phyloP scores from a whole-genome alignment of 768 basidiomycete species.

The Favolaschia claudopus region DNA sequence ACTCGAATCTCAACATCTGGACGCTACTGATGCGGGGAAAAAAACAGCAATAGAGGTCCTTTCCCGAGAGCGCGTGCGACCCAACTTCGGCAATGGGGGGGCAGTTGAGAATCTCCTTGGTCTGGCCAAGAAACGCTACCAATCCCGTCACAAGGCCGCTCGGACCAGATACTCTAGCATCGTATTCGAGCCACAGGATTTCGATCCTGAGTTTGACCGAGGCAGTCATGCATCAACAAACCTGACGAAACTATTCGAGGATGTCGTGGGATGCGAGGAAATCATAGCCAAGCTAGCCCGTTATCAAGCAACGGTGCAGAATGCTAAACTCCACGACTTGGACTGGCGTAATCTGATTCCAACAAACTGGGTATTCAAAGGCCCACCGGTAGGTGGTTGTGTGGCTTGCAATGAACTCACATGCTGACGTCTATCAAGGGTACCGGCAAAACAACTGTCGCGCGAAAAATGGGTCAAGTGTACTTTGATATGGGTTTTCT shows the following conservation, averaged over 20 bases:
- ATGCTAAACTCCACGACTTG: conserved; percentile 47
- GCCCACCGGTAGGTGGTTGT: conserved; percentile 63
- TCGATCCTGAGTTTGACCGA: conserved; percentile 70
- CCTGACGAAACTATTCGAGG: conserved; percentile 64
- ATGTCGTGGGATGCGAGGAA: conserved; percentile 67
- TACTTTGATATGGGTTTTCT: conserved; percentile 62
- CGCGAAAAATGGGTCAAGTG: conserved; percentile 59
- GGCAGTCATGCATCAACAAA: conserved; percentile 54
- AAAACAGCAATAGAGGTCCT: conserved; percentile 60
- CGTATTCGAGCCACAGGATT: conserved; percentile 66
- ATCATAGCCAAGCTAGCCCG: conserved; percentile 55
- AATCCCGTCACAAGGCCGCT: conserved; percentile 44
- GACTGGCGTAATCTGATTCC: conserved; percentile 63
- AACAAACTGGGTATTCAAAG: conserved; percentile 76
- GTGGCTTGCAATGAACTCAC: too few relatives aligned
- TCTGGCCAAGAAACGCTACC: conserved; percentile 56
- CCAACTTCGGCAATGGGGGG: conserved; percentile 73
- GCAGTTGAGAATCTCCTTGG: conserved; percentile 69
- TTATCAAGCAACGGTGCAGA: conserved; percentile 59
- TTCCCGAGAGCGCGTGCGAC: conserved; percentile 50
- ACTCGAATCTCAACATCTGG: conserved; percentile 62
- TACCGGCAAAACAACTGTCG: conserved; percentile 61
- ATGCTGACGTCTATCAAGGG: too few relatives aligned
- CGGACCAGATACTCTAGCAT: conserved; percentile 39
- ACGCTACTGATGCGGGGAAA: conserved; percentile 64